Evolutionary conservation across 2,329 filamentous ascomycete species (phyloP), one percentile per base, ranked within the genome.

Genomic region (Fusarium sacchari): DNA sequence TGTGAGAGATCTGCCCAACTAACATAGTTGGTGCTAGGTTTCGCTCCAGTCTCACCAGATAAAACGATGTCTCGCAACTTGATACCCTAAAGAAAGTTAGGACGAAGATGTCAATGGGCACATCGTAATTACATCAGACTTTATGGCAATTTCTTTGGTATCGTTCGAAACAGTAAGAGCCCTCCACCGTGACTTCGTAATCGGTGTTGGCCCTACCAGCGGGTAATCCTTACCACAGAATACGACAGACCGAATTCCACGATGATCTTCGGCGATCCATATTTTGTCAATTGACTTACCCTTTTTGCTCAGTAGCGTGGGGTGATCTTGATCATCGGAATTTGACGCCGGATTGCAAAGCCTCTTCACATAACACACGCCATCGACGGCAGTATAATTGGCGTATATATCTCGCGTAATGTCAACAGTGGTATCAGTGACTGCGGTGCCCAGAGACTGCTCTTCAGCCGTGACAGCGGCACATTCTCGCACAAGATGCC

Each of bases 261-360:
- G 24, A 44, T 26, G 12, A 44, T 44, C 43, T 26, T 44, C 12
- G 7, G 43, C 43, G 0, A 44, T 26, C 24, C 43, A 44, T 20
- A 26, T 44, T 14, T 44, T 10, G 1, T 20, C 17, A 5, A 44
- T 18, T 14, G 43, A 0, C 24, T 44, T 44, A 26, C 4, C 11
- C 24, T 2, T 0, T 20, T 44, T 44, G 0, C 12, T 26, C 7
- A 7, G 12, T 20, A 20, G 17, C 24, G 2, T 26, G 17, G 0
- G 2, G 7, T 14, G 2, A 44, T 10, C 17, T 6, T 26, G 24
- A 5, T 20, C 12, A 18, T 7, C 24, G 5, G 0, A 2, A 26
- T 26, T 9, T 2, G 12, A 14, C 5, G 4, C 7, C 4, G 0
- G 14, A 44, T 44, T 44, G 24, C 2, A 20, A 4, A 26, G 17